Evolutionary conservation across 441 rosid species (phyloP).

Genomic region (Biscutella laevigata): DNA sequence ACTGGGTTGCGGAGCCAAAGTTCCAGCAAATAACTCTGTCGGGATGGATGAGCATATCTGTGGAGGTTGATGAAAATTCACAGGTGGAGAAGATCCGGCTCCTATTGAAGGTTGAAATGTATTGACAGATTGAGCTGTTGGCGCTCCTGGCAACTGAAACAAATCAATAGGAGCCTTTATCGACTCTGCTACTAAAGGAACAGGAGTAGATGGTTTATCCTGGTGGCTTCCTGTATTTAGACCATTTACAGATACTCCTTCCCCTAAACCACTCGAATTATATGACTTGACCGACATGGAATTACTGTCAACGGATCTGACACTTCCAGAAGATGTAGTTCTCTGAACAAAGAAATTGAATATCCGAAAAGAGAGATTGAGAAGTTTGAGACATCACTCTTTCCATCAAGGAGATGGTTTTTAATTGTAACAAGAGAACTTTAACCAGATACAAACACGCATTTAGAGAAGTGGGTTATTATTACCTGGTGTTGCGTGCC

Average conservation of each 20-base stretch:
- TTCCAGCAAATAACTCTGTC: constrained; percentile 44
- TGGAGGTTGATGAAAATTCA: constrained; percentile 35
- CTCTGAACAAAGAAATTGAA: constrained; percentile 43
- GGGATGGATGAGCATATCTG: constrained; percentile 33
- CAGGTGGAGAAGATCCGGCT: constrained; percentile 29
- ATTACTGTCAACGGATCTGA: constrained; percentile 52
- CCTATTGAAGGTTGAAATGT: constrained; percentile 28
- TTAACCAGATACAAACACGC: constrained; percentile 14
- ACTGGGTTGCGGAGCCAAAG: constrained; percentile 33
- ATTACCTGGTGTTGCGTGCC: constrained; percentile 53
- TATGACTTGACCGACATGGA: constrained; percentile 48
- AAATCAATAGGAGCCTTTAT: constrained; percentile 48
- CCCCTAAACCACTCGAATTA: constrained; percentile 41
- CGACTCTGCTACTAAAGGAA: constrained; percentile 31
- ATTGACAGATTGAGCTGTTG: constrained; percentile 33
- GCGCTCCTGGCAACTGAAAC: constrained; percentile 47
- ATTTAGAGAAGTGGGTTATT: constrained; percentile 1
- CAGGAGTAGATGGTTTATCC: constrained; percentile 29
- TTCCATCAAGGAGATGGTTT: neutral
- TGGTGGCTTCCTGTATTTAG: constrained; percentile 29
- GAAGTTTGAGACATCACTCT: neutral
- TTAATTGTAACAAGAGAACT: neutral
- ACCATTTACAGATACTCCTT: constrained; percentile 38
- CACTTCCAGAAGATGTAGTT: constrained; percentile 60
- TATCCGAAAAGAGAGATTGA: constrained; percentile 16